Percentiles rank a stretch among this genome's conserved stretches.
Conservation (phyloP, 2,329 filamentous ascomycete genomes). For the Coniochaeta sp. region DNA sequence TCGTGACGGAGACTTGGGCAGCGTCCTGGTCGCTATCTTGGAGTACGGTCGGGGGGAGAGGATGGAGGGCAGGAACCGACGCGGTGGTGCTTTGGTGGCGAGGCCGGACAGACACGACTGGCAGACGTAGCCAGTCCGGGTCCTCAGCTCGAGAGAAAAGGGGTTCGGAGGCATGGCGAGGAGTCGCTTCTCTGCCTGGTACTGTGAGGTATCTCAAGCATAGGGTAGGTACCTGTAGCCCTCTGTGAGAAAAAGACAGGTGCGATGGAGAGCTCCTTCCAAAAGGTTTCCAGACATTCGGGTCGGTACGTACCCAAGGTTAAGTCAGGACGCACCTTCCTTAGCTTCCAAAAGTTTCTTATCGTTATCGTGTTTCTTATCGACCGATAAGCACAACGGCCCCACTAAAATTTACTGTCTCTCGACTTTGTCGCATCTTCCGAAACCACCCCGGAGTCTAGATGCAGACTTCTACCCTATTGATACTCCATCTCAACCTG, state of each 20-base stretch:
- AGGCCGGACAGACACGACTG: constrained; percentile 16
- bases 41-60: not conserved
- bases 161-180: constrained; percentile 15
- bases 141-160: constrained; percentile 12
- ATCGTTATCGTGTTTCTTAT: not conserved
- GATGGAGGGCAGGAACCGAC: not conserved
- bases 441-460: no score
- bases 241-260: not conserved
- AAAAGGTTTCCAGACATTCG: no score
- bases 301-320: no score
- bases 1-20: not conserved
- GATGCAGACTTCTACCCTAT: no score
- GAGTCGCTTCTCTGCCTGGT: no score
- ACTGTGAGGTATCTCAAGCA: no score
- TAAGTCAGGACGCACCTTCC: no score
- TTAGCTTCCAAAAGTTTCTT: not conserved
- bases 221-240: not conserved
- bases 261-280: not conserved
- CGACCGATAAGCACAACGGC: not conserved
- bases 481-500: no score
- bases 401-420: not conserved
- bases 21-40: not conserved
- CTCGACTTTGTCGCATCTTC: not conserved
- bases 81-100: not conserved
- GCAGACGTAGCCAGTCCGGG: constrained; percentile 16